Conservation (phyloP, 2,329 filamentous ascomycete species). For the Fusarium poae region DNA sequence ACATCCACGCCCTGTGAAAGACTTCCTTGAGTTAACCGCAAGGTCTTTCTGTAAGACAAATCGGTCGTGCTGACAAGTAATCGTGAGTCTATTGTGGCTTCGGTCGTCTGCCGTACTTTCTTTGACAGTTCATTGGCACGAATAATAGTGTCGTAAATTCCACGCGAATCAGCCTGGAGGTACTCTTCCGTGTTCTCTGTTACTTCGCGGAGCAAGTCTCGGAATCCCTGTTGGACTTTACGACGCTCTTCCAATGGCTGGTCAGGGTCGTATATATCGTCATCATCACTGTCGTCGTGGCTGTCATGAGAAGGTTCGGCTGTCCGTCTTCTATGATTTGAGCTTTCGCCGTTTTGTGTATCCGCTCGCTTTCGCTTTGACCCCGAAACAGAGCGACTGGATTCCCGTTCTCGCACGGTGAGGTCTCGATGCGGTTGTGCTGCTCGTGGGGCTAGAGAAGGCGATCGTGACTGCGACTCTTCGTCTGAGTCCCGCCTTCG, state of each 20-base stretch:
- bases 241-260: slow-evolving; percentile 82
- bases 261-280: slow-evolving; percentile 80
- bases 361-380: slow-evolving; percentile 53
- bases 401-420: slow-evolving; percentile 47
- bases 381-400: slow-evolving; percentile 40
- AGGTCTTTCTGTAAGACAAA: slow-evolving; percentile 81
- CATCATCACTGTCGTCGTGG: slow-evolving; percentile 33
- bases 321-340: slow-evolving; percentile 47
- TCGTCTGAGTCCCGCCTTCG: slow-evolving; percentile 39
- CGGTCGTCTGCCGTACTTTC: slow-evolving; percentile 86
- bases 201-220: slow-evolving; percentile 72
- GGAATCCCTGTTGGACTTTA: slow-evolving; percentile 75
- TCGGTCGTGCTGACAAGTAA: slow-evolving; percentile 85
- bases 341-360: slow-evolving; percentile 41
- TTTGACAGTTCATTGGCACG: slow-evolving; percentile 74
- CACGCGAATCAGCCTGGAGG: slow-evolving; percentile 73
- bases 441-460: slow-evolving; percentile 37
- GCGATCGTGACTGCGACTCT: slow-evolving; percentile 42
- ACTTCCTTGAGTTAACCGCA: slow-evolving; percentile 79
- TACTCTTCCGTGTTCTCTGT: slow-evolving; percentile 81
- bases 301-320: slow-evolving; percentile 41
- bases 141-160: slow-evolving; percentile 74
- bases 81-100: slow-evolving; percentile 91
- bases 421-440: slow-evolving; percentile 42
- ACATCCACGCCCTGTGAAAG: slow-evolving; percentile 82